These are phyloP conservation scores for Sedum album DNA, from an alignment of 164 flowering plant genomes.

Conservation along the genomic window DNA sequence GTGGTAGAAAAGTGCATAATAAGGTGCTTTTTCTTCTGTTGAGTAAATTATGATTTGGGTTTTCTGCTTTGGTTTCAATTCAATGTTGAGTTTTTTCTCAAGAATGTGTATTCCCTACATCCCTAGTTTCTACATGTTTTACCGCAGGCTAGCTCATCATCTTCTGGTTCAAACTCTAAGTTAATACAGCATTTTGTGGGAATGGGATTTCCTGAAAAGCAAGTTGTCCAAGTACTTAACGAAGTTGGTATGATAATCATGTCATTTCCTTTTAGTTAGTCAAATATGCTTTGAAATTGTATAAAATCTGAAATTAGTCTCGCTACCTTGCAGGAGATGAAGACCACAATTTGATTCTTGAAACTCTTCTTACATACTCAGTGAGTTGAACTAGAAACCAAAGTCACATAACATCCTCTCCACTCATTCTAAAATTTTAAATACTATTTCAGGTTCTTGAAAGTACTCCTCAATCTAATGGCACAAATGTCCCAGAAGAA, in stretches of 20 bases:
- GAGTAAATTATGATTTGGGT: background rate
- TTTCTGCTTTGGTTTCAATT: background rate
- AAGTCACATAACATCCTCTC: too few relatives aligned
- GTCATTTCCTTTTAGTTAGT: background rate
- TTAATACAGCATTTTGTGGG: slow-evolving; percentile 8
- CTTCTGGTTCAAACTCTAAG: background rate
- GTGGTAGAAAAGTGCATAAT: background rate
- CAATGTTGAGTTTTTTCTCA: background rate
- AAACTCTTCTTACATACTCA: slow-evolving; percentile 6
- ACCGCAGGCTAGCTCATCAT: slow-evolving; percentile 3
- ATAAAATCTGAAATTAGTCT: background rate
- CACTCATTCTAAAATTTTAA: background rate
- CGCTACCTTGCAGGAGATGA: background rate
- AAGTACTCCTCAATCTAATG: slow-evolving; percentile 1
- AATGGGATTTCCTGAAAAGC: slow-evolving; percentile 8
- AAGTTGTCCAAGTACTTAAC: slow-evolving; percentile 5
- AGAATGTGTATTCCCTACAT: background rate
- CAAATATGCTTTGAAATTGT: background rate
- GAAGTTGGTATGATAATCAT: slow-evolving; percentile 1
- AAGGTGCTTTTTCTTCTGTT: background rate
- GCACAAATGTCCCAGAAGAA: background rate
- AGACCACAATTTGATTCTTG: slow-evolving; percentile 1
- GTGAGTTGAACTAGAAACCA: background rate
- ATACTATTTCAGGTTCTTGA: slow-evolving; percentile 4
- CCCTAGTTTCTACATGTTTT: background rate